Evolutionary conservation across 2,329 filamentous ascomycete species (phyloP).

Genomic region (Aspergillus candidus): DNA sequence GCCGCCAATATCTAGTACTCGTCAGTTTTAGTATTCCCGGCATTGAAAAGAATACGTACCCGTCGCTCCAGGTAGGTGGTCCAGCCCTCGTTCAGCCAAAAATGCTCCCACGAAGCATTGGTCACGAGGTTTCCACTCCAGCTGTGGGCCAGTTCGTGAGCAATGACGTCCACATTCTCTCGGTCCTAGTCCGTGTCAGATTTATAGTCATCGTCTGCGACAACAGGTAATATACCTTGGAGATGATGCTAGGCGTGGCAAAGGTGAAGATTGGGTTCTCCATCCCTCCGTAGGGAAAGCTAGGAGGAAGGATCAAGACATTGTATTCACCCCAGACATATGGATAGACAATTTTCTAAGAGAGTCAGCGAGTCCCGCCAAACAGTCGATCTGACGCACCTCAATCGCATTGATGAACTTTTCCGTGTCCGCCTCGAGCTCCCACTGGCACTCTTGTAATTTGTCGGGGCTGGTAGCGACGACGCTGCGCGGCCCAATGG

Average conservation of each 20-base stretch:
- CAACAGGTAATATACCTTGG: constrained; percentile 47
- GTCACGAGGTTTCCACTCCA: constrained; percentile 78
- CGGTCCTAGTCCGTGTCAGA: constrained; percentile 47
- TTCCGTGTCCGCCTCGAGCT: constrained; percentile 85
- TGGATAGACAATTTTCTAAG: constrained; percentile 62
- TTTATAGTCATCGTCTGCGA: background rate
- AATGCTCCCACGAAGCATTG: constrained; percentile 49
- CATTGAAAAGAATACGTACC: constrained; percentile 18
- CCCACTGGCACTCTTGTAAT: constrained; percentile 76
- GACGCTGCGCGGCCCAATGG: constrained; percentile 75
- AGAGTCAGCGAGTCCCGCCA: no score
- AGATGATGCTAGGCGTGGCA: constrained; percentile 89
- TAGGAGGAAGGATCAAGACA: constrained; percentile 79
- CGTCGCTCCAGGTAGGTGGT: constrained; percentile 90
- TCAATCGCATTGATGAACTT: constrained; percentile 86
- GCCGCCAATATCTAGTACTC: constrained; percentile 34
- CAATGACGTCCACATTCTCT: constrained; percentile 93
- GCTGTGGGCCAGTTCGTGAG: constrained; percentile 69
- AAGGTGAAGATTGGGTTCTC: constrained; percentile 95
- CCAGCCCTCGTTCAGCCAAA: constrained; percentile 72
- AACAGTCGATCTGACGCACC: constrained; percentile 33
- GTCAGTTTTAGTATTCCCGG: constrained; percentile 10
- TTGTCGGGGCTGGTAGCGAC: constrained; percentile 87
- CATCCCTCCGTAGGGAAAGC: constrained; percentile 78
- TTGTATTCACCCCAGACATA: constrained; percentile 97